Percentiles rank a stretch among this genome's conserved stretches.
Conservation (phyloP, 1,284 basidiomycete genomes). For the Gastroboletus turbinatus region DNA sequence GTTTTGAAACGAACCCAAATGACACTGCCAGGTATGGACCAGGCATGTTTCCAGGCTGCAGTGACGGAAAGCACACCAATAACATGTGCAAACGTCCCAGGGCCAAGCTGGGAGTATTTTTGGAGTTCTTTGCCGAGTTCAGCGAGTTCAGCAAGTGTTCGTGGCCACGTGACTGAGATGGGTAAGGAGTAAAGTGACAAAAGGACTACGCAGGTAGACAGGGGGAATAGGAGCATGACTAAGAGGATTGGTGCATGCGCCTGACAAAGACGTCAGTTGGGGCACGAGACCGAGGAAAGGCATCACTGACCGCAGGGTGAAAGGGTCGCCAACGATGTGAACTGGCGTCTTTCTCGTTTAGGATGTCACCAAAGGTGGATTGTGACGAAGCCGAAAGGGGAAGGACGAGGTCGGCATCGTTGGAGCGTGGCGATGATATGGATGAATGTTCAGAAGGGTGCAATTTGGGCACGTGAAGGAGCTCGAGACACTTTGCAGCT, state of each 20-base stretch:
- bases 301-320: conserved; percentile 48
- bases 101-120: conserved; percentile 71
- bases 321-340: conserved; percentile 42
- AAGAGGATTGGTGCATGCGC: conserved; percentile 62
- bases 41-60: conserved; percentile 91
- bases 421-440: conserved; percentile 54
- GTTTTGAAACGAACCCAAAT: conserved; percentile 63
- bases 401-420: conserved; percentile 55
- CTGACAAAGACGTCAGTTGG: conserved; percentile 38
- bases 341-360: conserved; percentile 41
- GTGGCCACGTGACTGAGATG: conserved; percentile 73
- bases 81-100: conserved; percentile 62
- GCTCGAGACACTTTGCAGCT: conserved; percentile 50
- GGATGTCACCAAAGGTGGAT: conserved; percentile 48
- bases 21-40: conserved; percentile 90
- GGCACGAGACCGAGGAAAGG: conserved; percentile 15
- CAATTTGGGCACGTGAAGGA: conserved; percentile 46
- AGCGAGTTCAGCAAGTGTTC: conserved; percentile 70
- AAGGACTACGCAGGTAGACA: conserved; percentile 56
- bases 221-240: conserved; percentile 67
- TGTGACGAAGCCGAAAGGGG: conserved; percentile 64
- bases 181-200: conserved; percentile 58
- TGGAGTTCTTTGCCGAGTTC: conserved; percentile 73
- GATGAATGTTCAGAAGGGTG: conserved; percentile 37
- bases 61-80: conserved; percentile 82